These are phyloP conservation scores for Sphaerosporella brunnea DNA, from an alignment of 495 filamentous ascomycete species.

Conservation along the genomic window DNA sequence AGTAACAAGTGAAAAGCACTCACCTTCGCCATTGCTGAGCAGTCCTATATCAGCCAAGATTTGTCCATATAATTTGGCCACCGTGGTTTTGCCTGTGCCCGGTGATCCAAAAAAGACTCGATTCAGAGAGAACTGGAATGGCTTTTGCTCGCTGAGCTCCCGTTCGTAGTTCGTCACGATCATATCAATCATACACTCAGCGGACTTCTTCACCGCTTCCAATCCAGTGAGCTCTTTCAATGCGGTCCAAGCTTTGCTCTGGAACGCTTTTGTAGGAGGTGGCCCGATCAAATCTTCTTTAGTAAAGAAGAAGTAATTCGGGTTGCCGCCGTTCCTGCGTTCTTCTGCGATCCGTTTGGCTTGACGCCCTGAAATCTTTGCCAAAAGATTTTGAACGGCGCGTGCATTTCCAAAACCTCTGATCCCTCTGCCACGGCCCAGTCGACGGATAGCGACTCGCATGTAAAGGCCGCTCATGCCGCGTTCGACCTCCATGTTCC, in stretches of 20 bases:
- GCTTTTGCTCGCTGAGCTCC: constrained; percentile 34
- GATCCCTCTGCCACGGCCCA: constrained; percentile 36
- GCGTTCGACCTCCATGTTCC: constrained; percentile 36
- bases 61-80: constrained; percentile 55
- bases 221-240: constrained; percentile 41
- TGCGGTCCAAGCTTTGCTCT: constrained; percentile 36
- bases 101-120: constrained; percentile 53
- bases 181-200: constrained; percentile 33
- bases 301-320: constrained; percentile 30
- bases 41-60: constrained; percentile 44
- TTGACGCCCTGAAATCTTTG: constrained; percentile 38
- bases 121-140: constrained; percentile 42
- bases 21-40: constrained; percentile 46
- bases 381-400: constrained; percentile 37
- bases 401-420: constrained; percentile 49
- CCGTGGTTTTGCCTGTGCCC: constrained; percentile 60
- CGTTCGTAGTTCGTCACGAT: constrained; percentile 38
- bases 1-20: constrained; percentile 35
- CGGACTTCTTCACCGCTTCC: constrained; percentile 37
- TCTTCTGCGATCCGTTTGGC: constrained; percentile 33
- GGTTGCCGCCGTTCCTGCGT: constrained; percentile 18
- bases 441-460: constrained; percentile 38
- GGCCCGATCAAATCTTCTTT: constrained; percentile 44
- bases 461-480: constrained; percentile 39
- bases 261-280: constrained; percentile 34